These are phyloP conservation scores for Rhodotorula sp. DNA, from an alignment of 1,284 basidiomycete genomes.

Conservation along the genomic window DNA sequence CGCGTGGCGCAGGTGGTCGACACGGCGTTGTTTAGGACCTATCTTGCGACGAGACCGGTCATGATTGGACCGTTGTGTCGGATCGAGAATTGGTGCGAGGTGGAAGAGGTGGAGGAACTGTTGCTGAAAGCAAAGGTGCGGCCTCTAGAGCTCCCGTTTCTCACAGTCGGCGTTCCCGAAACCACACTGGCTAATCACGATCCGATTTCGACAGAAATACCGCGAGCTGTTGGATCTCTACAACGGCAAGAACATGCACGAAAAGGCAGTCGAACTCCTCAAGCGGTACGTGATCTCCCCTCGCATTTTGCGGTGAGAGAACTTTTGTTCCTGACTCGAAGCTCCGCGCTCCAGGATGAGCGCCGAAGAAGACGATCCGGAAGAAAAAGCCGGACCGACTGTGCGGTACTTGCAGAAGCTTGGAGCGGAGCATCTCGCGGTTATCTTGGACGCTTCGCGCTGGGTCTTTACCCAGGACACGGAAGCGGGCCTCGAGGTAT, in stretches of 20 bases:
- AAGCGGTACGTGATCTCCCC: conserved; percentile 61
- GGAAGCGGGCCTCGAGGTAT: conserved; percentile 24
- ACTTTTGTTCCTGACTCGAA: neutral
- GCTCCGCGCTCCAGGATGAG: conserved; percentile 69
- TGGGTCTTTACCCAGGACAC: conserved; percentile 74
- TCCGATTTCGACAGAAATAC: conserved; percentile 64
- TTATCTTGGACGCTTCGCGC: conserved; percentile 72
- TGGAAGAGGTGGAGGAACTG: conserved; percentile 87
- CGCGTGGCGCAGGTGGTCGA: conserved; percentile 90
- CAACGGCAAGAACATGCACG: conserved; percentile 92
- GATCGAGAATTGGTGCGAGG: conserved; percentile 94
- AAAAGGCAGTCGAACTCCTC: conserved; percentile 77
- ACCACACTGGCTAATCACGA: neutral
- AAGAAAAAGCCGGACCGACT: conserved; percentile 77
- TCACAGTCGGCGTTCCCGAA: neutral
- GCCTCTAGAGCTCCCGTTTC: neutral
- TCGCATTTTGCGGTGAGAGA: too few relatives aligned
- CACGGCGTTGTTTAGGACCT: conserved; percentile 92
- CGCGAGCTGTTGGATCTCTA: conserved; percentile 88
- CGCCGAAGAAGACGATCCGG: conserved; percentile 70
- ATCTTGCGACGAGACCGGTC: conserved; percentile 76
- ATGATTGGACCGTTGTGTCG: conserved; percentile 85
- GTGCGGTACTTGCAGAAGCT: conserved; percentile 88
- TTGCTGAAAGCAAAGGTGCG: conserved; percentile 73
- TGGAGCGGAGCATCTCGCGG: conserved; percentile 71